Conservation (phyloP, 306 rosid genomes). For the Vigna radiata region DNA sequence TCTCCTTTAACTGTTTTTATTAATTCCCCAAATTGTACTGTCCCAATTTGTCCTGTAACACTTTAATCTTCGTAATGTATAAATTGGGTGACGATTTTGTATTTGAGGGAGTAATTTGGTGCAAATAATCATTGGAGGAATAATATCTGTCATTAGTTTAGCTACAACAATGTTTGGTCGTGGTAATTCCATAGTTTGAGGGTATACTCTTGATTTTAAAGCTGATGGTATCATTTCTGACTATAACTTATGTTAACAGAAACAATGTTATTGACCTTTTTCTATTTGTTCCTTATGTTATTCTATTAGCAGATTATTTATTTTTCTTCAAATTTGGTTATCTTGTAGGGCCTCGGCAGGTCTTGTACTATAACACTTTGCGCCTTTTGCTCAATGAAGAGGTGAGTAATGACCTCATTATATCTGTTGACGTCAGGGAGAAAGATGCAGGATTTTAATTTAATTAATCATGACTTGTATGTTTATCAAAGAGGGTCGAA, state of each 20-base stretch:
- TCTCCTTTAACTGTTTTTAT: not conserved
- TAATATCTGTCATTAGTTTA: not conserved
- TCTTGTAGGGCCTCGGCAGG: slow-evolving; percentile 75
- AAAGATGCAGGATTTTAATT: not conserved
- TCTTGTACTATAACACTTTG: slow-evolving; percentile 71
- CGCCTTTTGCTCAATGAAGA: slow-evolving; percentile 82
- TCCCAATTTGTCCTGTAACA: not conserved
- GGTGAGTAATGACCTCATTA: slow-evolving; percentile 56
- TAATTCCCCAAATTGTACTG: not conserved
- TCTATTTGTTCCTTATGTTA: slow-evolving; percentile 25
- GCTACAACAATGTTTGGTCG: not conserved
- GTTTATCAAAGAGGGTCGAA: not conserved
- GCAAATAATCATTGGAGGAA: not conserved
- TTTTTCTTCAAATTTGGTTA: slow-evolving; percentile 39
- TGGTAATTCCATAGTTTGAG: not conserved
- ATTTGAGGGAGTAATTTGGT: not conserved
- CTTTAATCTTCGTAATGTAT: not conserved
- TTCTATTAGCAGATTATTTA: slow-evolving; percentile 17
- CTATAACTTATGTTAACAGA: slow-evolving; percentile 19
- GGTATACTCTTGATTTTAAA: slow-evolving; percentile 7
- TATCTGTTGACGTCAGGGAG: slow-evolving; percentile 20
- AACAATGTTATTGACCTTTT: slow-evolving; percentile 12
- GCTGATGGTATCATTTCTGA: slow-evolving; percentile 5
- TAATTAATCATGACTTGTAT: slow-evolving; percentile 16
- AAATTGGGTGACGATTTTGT: not conserved